Evolutionary conservation across 2,329 filamentous ascomycete species (phyloP).

Genomic region (Cladosporium phlei): DNA sequence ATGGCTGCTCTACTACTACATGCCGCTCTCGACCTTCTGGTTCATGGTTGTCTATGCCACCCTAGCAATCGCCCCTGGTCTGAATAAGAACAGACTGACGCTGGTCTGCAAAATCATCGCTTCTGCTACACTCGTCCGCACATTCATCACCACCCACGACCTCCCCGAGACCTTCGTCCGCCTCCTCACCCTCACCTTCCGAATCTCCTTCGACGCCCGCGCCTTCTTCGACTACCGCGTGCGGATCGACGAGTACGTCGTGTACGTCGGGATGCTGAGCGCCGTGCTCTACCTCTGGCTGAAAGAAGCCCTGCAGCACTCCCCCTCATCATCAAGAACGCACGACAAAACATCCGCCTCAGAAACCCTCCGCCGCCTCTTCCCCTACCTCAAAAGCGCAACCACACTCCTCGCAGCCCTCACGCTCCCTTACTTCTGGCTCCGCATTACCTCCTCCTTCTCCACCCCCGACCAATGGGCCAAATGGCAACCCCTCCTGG

Average conservation of each 20-base stretch:
- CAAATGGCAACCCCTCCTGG: conserved; percentile 49
- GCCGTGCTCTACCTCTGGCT: conserved; percentile 40
- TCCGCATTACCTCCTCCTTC: conserved; percentile 25
- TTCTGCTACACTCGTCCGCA: conserved; percentile 40
- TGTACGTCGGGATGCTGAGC: conserved; percentile 53
- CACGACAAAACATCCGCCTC: conserved; percentile 9
- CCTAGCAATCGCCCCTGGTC: conserved; percentile 38
- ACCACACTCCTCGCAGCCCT: conserved; percentile 9
- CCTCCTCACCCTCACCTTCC: conserved; percentile 40
- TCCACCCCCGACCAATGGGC: conserved; percentile 44
- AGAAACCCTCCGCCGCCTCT: conserved; percentile 20
- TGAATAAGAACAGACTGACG: conserved; percentile 42
- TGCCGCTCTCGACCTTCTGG: conserved; percentile 58
- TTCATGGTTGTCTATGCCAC: conserved; percentile 55
- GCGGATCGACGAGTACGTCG: conserved; percentile 50
- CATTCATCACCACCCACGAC: conserved; percentile 35
- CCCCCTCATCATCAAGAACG: no score
- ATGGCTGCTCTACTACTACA: conserved; percentile 57
- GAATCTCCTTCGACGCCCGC: conserved; percentile 45
- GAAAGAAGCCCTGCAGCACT: conserved; percentile 17
- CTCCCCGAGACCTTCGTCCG: conserved; percentile 41
- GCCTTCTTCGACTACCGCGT: conserved; percentile 49
- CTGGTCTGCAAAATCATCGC: conserved; percentile 47
- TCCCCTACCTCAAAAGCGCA: conserved; percentile 14
- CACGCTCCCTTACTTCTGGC: conserved; percentile 28